phyloP scores from a whole-genome alignment of 2,329 filamentous ascomycete genomes.

The Aspergillus aculeatus region DNA sequence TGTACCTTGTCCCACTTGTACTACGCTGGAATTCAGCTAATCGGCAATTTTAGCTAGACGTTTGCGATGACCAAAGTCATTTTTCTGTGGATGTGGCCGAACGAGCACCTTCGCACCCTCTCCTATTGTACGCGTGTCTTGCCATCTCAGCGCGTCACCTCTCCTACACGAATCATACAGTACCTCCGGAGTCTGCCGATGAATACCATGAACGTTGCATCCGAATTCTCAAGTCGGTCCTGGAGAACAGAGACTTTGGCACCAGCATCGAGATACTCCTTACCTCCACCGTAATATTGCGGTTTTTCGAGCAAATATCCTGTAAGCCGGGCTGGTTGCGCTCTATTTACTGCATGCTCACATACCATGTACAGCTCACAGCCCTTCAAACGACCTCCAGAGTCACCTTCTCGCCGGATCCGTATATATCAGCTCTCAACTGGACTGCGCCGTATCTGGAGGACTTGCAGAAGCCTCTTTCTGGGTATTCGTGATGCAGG shows the following conservation, averaged over 20 bases:
- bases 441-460: constrained; percentile 33
- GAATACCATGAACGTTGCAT: constrained; percentile 37
- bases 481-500: constrained; percentile 38
- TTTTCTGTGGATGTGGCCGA: constrained; percentile 34
- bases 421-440: constrained; percentile 36
- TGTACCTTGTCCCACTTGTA: background rate
- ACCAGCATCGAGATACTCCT: constrained; percentile 36
- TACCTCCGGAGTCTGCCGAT: constrained; percentile 31
- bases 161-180: constrained; percentile 29
- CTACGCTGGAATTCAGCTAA: constrained; percentile 13
- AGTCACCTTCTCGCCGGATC: constrained; percentile 37
- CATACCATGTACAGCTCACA: constrained; percentile 24
- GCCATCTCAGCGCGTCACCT: constrained; percentile 36
- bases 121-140: constrained; percentile 35
- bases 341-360: constrained; percentile 8
- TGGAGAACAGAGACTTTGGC: constrained; percentile 31
- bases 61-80: constrained; percentile 31
- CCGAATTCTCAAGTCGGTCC: constrained; percentile 33
- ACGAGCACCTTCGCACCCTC: constrained; percentile 30
- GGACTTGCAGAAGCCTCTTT: constrained; percentile 36
- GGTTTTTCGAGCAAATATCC: constrained; percentile 38
- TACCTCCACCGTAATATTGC: constrained; percentile 35
- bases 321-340: constrained; percentile 21
- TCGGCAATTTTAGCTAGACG: constrained; percentile 27
- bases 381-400: constrained; percentile 34